Evolutionary conservation across 2,329 filamentous ascomycete genomes (phyloP), one percentile per base, ranked within the genome.

Genomic region (Dothiorella sarmentorum): DNA sequence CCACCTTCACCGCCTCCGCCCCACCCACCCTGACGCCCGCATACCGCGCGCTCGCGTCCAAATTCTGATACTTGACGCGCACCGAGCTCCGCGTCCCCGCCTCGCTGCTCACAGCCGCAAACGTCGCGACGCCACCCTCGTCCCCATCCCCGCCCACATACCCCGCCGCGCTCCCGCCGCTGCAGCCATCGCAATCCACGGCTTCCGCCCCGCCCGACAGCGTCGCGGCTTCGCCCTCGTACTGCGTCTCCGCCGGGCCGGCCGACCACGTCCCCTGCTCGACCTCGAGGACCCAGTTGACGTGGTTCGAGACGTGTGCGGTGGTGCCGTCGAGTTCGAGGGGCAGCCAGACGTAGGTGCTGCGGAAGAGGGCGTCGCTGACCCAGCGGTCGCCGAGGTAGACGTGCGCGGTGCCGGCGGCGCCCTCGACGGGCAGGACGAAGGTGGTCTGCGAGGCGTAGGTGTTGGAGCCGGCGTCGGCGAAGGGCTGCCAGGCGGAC

Each of bases 381-480:
- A 82, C 70, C 86, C 86, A 89, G 20, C 86, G 81, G 70, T 89
- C 86, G 18, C 86, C 86, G 71, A 87, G 81, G 70, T 88, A 89
- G 62, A 86, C 78, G 49, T 77, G 76, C 5, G 65, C 69, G 37
- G 73, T 70, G 37, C 73, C 68, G 0, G 44, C 1, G 26, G 15
- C 0, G 22, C 55, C 55, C 11, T 45, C 9, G 24, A 82, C 66
- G 4, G 72, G 69, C 18, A 87, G 76, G 20, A 88, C 76, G 63
- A 78, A 87, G 33, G 77, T 83, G 0, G 83, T 85, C 65, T 89
- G 85, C 1, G 80, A 84, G 13, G 72, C 71, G 64, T 83, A 87
- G 0, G 86, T 88, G 45, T 78, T 77, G 74, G 79, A 77, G 0
- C 83, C 84, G 0, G 71, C 65, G 18, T 82, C 78, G 0, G 82